Base-by-base conservation (phyloP, 139 green algal species). In the Chlorella sp. region DNA sequence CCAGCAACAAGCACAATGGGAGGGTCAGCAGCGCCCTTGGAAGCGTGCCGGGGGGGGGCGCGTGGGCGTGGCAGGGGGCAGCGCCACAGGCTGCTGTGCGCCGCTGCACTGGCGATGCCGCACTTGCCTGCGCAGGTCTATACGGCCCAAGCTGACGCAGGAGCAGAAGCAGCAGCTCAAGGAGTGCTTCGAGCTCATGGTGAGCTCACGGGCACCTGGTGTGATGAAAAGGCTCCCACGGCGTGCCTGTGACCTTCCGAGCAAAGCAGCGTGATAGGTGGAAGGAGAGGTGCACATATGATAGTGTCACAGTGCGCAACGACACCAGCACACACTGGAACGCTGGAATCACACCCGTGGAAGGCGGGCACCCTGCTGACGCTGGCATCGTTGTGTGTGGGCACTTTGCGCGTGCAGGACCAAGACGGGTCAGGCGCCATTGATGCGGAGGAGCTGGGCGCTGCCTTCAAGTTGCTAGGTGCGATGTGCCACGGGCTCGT, bases 141-240 rank as follows among this genome's bases (percentile, higher is more conserved):
- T 90, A 29, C 77, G 76, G 23, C 89, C 87, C 5, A 89, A 86
- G 73, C 80, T 91, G 5, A 86, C 66, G 0, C 77, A 80, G 3
- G 79, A 83, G 29, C 86, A 91, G 71, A 79, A 83, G 17, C 51
- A 81, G 50, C 82, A 91, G 69, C 75, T 91, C 31, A 77, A 78
- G 49, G 82, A 88, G 36, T 93, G 84, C 66, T 93, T 93, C 73
- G 77, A 88, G 17, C 74, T 93, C 24, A 93, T 95, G 83, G 67
- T 72, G 27, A 31, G 26, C 23, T n/a, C n/a, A n/a, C n/a, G n/a
- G n/a, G n/a, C n/a, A n/a, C n/a, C n/a, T n/a, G n/a, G n/a, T n/a
- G n/a, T n/a, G n/a, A n/a, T n/a, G n/a, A n/a, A n/a, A n/a, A n/a
- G n/a, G n/a, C n/a, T n/a, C n/a, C n/a, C n/a, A n/a, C n/a, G n/a